phyloP scores from a whole-genome alignment of 2,329 filamentous ascomycete genomes.

The Colletotrichum sp. region DNA sequence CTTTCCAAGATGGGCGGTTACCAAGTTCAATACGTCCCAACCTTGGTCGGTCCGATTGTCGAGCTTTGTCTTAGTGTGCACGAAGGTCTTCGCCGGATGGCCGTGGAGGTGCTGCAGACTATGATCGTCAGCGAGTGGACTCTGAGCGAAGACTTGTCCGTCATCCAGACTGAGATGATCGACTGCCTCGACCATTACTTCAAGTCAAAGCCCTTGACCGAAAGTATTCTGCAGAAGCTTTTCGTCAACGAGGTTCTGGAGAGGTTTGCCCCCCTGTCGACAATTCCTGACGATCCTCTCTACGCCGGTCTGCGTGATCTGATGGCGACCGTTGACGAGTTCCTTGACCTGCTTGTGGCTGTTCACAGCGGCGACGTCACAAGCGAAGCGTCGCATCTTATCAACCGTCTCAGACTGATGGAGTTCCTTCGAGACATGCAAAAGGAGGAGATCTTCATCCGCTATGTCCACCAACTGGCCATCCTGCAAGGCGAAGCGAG shows the following conservation, averaged over 20 bases:
- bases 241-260: constrained; percentile 87
- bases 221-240: constrained; percentile 89
- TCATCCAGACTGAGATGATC: constrained; percentile 96
- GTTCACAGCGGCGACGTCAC: constrained; percentile 79
- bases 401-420: constrained; percentile 91
- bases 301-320: constrained; percentile 79
- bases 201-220: constrained; percentile 85
- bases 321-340: constrained; percentile 85
- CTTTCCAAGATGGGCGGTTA: constrained; percentile 90
- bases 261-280: constrained; percentile 75
- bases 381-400: constrained; percentile 80
- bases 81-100: constrained; percentile 85
- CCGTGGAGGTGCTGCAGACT: constrained; percentile 90
- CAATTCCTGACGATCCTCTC: constrained; percentile 72
- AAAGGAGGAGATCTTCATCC: constrained; percentile 94
- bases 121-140: constrained; percentile 99
- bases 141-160: constrained; percentile 86
- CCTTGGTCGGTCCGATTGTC: constrained; percentile 88
- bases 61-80: constrained; percentile 96
- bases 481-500: constrained; percentile 75
- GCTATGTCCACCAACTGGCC: constrained; percentile 92
- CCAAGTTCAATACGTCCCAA: constrained; percentile 97
- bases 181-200: constrained; percentile 90
- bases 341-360: constrained; percentile 87
- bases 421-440: constrained; percentile 97